These are phyloP conservation scores for Pythium guiyangense DNA, from an alignment of 352 stramenopile genomes.

Conservation along the genomic window DNA sequence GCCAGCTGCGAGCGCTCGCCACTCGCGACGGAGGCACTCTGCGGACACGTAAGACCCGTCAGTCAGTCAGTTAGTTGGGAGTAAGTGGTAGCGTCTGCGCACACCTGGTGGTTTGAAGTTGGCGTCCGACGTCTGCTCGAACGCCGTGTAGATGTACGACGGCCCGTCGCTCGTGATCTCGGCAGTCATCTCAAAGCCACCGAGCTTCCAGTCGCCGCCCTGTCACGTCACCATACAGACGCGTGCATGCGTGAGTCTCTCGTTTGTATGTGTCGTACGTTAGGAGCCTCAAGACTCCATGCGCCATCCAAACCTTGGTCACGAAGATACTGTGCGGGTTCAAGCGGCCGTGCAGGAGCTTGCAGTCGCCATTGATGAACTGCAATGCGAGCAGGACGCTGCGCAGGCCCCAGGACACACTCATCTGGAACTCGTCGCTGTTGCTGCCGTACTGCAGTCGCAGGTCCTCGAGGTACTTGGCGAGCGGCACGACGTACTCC, in stretches of 20 bases:
- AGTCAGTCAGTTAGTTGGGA: conserved; percentile 13
- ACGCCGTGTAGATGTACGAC: conserved; percentile 69
- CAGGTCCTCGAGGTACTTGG: conserved; percentile 82
- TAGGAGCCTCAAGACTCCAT: neutral
- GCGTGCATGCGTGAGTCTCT: neutral
- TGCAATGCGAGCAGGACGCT: conserved; percentile 90
- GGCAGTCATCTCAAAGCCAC: conserved; percentile 89
- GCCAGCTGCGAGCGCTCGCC: conserved; percentile 46
- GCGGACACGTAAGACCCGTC: conserved; percentile 12
- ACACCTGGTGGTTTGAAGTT: conserved; percentile 77
- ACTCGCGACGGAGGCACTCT: conserved; percentile 84
- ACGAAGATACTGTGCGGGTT: conserved; percentile 92
- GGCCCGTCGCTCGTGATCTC: conserved; percentile 80
- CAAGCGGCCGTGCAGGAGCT: conserved; percentile 90
- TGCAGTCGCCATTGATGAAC: conserved; percentile 94
- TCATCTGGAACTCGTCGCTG: conserved; percentile 77
- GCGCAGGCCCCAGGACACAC: conserved; percentile 91
- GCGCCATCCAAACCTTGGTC: conserved; percentile 56
- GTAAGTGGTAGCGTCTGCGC: conserved; percentile 1
- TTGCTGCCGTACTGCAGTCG: conserved; percentile 50
- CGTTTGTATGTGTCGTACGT: too few species aligned
- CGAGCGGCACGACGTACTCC: conserved; percentile 89
- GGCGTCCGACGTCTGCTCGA: conserved; percentile 82
- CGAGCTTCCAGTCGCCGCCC: conserved; percentile 95
- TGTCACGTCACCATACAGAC: conserved; percentile 9